These are phyloP conservation scores for Dendrocalamus sinicus DNA, from an alignment of 176 grass and related monocot species.

Conservation along the genomic window DNA sequence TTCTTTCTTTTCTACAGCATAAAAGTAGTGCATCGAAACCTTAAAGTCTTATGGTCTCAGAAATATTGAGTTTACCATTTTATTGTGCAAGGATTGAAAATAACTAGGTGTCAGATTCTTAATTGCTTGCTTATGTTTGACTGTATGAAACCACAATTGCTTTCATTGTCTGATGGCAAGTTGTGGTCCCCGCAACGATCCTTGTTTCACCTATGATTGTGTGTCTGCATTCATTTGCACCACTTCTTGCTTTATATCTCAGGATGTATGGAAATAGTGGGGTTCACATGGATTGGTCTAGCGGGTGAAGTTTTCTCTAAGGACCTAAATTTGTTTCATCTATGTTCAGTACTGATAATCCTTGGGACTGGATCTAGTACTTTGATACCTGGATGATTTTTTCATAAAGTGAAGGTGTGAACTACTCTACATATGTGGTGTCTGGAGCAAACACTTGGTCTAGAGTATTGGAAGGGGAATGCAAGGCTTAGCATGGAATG, in stretches of 20 bases:
- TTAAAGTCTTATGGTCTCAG: not conserved
- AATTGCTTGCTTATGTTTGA: not conserved
- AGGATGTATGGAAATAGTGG: conserved; percentile 15
- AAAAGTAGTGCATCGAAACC: not conserved
- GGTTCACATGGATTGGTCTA: not conserved
- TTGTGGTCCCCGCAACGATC: not conserved
- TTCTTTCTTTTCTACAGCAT: not conserved
- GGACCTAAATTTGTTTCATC: not conserved
- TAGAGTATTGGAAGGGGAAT: not conserved
- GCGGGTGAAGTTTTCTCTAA: not conserved
- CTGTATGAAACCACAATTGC: not conserved
- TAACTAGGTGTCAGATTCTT: not conserved
- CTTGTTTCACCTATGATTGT: not conserved
- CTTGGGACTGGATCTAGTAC: not conserved
- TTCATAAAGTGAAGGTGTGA: not conserved
- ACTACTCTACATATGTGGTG: not conserved
- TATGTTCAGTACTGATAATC: not conserved
- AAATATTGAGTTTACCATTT: not conserved
- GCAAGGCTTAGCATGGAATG: not conserved
- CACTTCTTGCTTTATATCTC: not conserved
- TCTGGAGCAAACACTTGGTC: not conserved
- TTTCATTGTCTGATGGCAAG: conserved; percentile 4
- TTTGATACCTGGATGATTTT: conserved; percentile 11
- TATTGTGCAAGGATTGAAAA: not conserved
- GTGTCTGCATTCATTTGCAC: not conserved